A percentile compares a stretch with the other conserved stretches of the same genome.
These are phyloP conservation scores for Sugiyamaella paludigena DNA, from an alignment of 1,139 yeast genomes.

Conservation along the genomic window DNA sequence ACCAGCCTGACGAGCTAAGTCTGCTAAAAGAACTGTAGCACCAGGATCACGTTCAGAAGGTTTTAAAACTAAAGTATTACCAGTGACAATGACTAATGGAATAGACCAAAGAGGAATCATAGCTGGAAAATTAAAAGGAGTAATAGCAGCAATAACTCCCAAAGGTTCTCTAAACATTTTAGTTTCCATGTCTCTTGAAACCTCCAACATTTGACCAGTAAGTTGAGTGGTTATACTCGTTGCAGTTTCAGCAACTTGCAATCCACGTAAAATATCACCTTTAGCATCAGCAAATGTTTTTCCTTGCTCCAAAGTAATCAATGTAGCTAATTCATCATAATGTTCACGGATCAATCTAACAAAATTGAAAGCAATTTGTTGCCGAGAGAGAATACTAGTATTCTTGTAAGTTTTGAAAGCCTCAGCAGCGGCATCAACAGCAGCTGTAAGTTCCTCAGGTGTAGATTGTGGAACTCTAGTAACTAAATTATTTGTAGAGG, in stretches of 20 bases:
- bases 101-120: conserved; percentile 86
- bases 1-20: conserved; percentile 72
- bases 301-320: conserved; percentile 78
- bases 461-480: conserved; percentile 74
- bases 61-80: conserved; percentile 72
- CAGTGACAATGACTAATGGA: conserved; percentile 72
- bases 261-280: conserved; percentile 77
- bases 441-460: conserved; percentile 60
- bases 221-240: conserved; percentile 55
- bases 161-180: conserved; percentile 64
- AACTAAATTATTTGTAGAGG: conserved; percentile 68
- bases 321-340: conserved; percentile 68
- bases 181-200: conserved; percentile 75
- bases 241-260: conserved; percentile 76
- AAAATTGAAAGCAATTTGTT: conserved; percentile 71
- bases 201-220: conserved; percentile 66
- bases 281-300: conserved; percentile 74
- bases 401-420: conserved; percentile 63
- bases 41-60: conserved; percentile 81
- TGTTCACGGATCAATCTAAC: conserved; percentile 64
- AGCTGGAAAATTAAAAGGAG: conserved; percentile 81
- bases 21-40: conserved; percentile 73
- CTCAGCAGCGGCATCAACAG: conserved; percentile 61
- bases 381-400: conserved; percentile 63
- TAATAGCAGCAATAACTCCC: conserved; percentile 68